A percentile compares a stretch with the other conserved stretches of the same genome.
Conservation (phyloP, 805 yeast genomes). For the Babjeviella inositovora region DNA sequence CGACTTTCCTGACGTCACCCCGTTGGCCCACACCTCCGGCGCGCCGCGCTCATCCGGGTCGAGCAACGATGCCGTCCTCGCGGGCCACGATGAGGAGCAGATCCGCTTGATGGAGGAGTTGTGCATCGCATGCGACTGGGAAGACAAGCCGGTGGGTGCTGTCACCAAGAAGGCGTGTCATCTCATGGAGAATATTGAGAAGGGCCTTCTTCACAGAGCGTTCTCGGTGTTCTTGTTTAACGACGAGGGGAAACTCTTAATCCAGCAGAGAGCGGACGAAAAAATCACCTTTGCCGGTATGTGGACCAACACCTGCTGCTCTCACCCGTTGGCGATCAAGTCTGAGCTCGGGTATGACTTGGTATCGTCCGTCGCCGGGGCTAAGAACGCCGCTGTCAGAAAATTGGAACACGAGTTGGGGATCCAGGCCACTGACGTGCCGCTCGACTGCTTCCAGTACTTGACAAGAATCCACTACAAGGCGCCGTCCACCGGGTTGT, state of each 20-base stretch:
- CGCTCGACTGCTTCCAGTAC: slow-evolving; percentile 57
- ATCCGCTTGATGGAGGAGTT: slow-evolving; percentile 91
- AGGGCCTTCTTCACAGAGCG: slow-evolving; percentile 86
- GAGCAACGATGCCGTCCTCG: slow-evolving; percentile 31
- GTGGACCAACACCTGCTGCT: slow-evolving; percentile 99
- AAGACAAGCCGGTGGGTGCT: slow-evolving; percentile 81
- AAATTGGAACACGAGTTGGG: slow-evolving; percentile 92
- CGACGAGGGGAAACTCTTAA: slow-evolving; percentile 52
- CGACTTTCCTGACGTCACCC: slow-evolving; percentile 54
- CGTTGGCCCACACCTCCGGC: slow-evolving; percentile 14
- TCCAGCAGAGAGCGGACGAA: slow-evolving; percentile 93
- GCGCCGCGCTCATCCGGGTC: slow-evolving; percentile 2
- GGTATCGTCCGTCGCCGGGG: slow-evolving; percentile 56
- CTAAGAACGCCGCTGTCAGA: slow-evolving; percentile 77
- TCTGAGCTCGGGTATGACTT: slow-evolving; percentile 62
- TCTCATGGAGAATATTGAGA: slow-evolving; percentile 71
- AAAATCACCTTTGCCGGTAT: slow-evolving; percentile 91
- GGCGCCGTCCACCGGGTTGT: slow-evolving; percentile 56
- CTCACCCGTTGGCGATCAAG: slow-evolving; percentile 83
- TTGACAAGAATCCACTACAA: slow-evolving; percentile 90
- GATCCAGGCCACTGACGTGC: slow-evolving; percentile 42
- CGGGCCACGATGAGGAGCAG: slow-evolving; percentile 89
- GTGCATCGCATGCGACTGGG: slow-evolving; percentile 82
- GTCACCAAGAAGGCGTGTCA: slow-evolving; percentile 88
- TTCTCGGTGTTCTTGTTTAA: slow-evolving; percentile 91